Conservation (phyloP, 805 yeast genomes). For the Candida ficus region DNA sequence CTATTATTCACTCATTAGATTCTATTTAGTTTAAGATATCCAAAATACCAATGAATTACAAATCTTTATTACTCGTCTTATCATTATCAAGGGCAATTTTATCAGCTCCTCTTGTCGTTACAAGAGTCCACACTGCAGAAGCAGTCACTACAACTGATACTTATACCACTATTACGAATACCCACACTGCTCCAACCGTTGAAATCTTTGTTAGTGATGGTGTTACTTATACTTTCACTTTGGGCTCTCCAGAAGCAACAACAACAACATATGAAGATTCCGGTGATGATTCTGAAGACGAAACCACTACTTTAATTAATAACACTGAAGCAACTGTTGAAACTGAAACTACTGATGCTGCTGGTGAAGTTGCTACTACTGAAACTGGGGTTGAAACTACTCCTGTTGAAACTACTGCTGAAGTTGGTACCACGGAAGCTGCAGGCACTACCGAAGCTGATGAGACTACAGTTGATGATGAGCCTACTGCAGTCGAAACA, state of each 20-base stretch:
- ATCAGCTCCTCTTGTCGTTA: conserved; percentile 38
- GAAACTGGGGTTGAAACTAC: conserved; percentile 6
- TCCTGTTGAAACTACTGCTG: conserved; percentile 8
- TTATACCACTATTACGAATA: conserved; percentile 35
- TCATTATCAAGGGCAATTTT: conserved; percentile 24
- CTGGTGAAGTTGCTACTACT: conserved; percentile 1
- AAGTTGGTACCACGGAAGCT: conserved; percentile 1
- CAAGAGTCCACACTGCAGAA: conserved; percentile 51
- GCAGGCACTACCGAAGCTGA: not conserved
- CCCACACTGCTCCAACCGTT: conserved; percentile 37
- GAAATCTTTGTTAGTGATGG: conserved; percentile 33
- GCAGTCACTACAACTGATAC: conserved; percentile 43
- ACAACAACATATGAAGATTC: conserved; percentile 20
- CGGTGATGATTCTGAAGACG: too few relatives aligned
- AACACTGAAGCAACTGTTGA: conserved; percentile 6
- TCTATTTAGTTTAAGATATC: not conserved
- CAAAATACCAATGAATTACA: conserved; percentile 4
- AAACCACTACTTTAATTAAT: too few relatives aligned
- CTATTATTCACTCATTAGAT: conserved; percentile 8
- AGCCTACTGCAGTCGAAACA: conserved; percentile 13
- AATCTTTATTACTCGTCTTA: conserved; percentile 7
- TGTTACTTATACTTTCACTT: conserved; percentile 33
- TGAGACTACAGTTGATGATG: conserved; percentile 17
- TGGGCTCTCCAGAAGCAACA: conserved; percentile 32
- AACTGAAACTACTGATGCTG: conserved; percentile 16